Evolutionary conservation across 1,284 basidiomycete genomes (phyloP).

Genomic region (Fomitiporia mediterranea): DNA sequence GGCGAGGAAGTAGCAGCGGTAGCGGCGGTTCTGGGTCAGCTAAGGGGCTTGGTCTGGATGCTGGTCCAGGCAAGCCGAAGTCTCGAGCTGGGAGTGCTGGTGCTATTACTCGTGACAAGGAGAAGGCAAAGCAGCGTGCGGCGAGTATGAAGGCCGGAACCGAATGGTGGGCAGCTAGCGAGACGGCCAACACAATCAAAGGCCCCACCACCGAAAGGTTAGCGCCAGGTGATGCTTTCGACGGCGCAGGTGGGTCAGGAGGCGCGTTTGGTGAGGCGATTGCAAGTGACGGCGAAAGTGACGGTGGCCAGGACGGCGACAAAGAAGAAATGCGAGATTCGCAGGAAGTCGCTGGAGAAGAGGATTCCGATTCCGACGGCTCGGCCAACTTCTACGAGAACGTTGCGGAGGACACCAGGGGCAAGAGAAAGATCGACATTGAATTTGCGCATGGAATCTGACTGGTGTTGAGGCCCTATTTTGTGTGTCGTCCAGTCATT

Average conservation of each 20-base stretch:
- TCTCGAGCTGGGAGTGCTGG: slow-evolving; percentile 9
- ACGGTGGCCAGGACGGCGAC: background rate
- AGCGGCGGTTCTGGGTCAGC: slow-evolving; percentile 2
- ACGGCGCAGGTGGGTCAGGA: slow-evolving; percentile 14
- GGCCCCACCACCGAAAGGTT: background rate
- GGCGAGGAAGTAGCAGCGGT: slow-evolving; percentile 28
- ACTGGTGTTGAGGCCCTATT: no score
- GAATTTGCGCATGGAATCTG: no score
- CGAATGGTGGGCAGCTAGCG: slow-evolving; percentile 4
- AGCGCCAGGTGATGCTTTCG: background rate
- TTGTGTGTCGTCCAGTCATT: no score
- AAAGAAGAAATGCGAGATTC: background rate
- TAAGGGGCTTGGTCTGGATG: slow-evolving; percentile 3
- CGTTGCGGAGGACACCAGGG: slow-evolving; percentile 78
- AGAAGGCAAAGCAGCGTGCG: slow-evolving; percentile 4
- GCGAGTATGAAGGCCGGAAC: background rate
- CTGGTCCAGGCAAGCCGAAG: background rate
- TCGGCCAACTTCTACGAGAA: slow-evolving; percentile 82
- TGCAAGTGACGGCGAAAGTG: slow-evolving; percentile 12
- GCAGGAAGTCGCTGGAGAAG: slow-evolving; percentile 32
- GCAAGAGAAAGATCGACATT: slow-evolving; percentile 44
- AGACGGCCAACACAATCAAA: background rate
- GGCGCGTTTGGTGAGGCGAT: slow-evolving; percentile 15
- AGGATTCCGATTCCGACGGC: slow-evolving; percentile 42
- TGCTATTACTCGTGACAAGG: slow-evolving; percentile 2